Evolutionary conservation across 2,329 filamentous ascomycete genomes (phyloP), one percentile per base, ranked within the genome.

Genomic region (Beauveria pseudobassiana): DNA sequence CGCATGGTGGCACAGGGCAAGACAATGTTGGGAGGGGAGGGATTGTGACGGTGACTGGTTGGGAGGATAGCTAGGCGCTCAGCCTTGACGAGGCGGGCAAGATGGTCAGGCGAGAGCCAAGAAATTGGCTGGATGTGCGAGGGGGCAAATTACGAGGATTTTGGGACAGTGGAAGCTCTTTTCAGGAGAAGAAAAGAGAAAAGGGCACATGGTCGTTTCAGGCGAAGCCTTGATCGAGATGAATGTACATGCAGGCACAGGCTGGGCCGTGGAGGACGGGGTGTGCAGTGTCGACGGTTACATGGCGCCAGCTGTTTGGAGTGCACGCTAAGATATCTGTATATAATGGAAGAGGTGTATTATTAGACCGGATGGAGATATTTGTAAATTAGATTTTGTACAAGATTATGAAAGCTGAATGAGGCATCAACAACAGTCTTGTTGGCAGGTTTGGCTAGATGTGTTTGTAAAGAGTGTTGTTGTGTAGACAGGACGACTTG

Each of bases 201-300:
- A 24, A 10, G 38, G 14, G 24, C 12, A 52, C 6, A 24, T 45
- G 40, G 18, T 28, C 30, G 59, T 62, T 62, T 62, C 59, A 62
- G 59, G 57, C 38, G 38, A 62, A 46, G 59, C n/a, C 20, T 51
- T 45, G 10, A 46, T 49, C 30, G 42, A 56, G 59, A 61, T 61
- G 5, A 2, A 38, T 38, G 34, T 50, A 42, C 18, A 9, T 9
- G 28, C 3, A 22, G 22, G 22, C 2, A 50, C 18, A 49, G n/a
- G 18, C 30, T 24, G 30, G 59, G 45, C 52, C 45, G 59, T 24
- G 45, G 59, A 45, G 10, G 26, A 3, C 28, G n/a, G 12, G 48
- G 30, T 28, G 48, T 28, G 48, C 24, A 26, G 43, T 6, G 40
- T 30, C 20, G 49, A 50, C 12, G 22, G 55, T 43, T 26, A 50